Conservation (phyloP, 306 rosid species). For the Fragaria iinumae region DNA sequence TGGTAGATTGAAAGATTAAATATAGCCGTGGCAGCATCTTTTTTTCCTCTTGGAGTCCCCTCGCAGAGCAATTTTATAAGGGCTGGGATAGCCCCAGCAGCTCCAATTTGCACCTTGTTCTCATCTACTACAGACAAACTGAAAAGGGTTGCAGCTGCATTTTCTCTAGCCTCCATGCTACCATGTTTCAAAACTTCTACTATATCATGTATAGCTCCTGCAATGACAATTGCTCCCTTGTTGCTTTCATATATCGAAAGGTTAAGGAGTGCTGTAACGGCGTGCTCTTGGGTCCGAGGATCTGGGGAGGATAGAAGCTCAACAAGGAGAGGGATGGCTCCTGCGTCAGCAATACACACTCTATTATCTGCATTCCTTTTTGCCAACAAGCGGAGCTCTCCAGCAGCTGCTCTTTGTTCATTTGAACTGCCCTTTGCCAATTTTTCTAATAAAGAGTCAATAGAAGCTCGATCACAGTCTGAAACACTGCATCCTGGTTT, state of each 20-base stretch:
- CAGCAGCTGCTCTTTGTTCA: constrained; percentile 89
- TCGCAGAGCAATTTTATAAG: constrained; percentile 79
- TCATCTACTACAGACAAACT: constrained; percentile 89
- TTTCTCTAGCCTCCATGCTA: constrained; percentile 97
- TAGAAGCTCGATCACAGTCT: constrained; percentile 75
- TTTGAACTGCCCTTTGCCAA: constrained; percentile 63
- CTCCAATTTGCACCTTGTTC: constrained; percentile 89
- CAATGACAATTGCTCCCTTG: constrained; percentile 85
- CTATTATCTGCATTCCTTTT: constrained; percentile 92
- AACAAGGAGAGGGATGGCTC: constrained; percentile 93
- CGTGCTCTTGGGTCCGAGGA: constrained; percentile 91
- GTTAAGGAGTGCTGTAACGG: constrained; percentile 95
- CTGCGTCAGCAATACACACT: constrained; percentile 95
- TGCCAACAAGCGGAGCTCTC: constrained; percentile 93
- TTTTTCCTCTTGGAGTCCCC: constrained; percentile 97
- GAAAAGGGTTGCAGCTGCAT: constrained; percentile 97
- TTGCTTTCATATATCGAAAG: constrained; percentile 85
- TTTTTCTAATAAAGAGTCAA: constrained; percentile 53
- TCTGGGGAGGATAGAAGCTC: constrained; percentile 73
- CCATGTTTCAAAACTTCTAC: constrained; percentile 89
- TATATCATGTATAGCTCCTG: constrained; percentile 91
- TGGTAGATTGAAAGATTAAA: constrained; percentile 90
- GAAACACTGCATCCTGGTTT: constrained; percentile 67
- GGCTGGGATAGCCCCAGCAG: constrained; percentile 98
- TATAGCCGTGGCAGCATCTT: constrained; percentile 97